phyloP scores from a whole-genome alignment of 1,284 basidiomycete genomes.

The Peniophora sp. region DNA sequence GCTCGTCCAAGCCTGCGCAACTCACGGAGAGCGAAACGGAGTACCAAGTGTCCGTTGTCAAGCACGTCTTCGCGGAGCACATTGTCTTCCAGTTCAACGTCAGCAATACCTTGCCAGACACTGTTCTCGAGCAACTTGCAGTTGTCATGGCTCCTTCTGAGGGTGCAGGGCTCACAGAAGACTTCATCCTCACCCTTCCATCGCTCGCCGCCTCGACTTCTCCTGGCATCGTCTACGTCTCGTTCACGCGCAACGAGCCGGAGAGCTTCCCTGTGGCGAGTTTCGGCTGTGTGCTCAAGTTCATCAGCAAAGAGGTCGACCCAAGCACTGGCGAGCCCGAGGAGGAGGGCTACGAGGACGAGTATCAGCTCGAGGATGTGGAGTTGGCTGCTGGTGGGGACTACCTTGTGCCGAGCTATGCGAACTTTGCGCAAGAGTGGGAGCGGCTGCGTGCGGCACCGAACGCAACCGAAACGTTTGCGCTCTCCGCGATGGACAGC shows the following conservation, averaged over 20 bases:
- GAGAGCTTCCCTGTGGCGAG: conserved; percentile 76
- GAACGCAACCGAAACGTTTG: conserved; percentile 88
- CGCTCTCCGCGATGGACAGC: conserved; percentile 87
- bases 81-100: conserved; percentile 99
- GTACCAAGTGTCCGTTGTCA: conserved; percentile 94
- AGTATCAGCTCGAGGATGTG: conserved; percentile 95
- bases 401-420: conserved; percentile 91
- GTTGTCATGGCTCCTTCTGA: conserved; percentile 82
- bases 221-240: conserved; percentile 85
- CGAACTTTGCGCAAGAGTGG: conserved; percentile 92
- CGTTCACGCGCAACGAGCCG: conserved; percentile 80
- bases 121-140: conserved; percentile 92
- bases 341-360: conserved; percentile 97
- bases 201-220: conserved; percentile 64
- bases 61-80: conserved; percentile 95
- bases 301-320: conserved; percentile 96
- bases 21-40: conserved; percentile 98
- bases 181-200: conserved; percentile 88
- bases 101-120: conserved; percentile 98
- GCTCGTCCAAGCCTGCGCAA: conserved; percentile 71
- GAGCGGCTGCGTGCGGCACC: conserved; percentile 77
- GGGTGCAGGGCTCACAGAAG: conserved; percentile 79
- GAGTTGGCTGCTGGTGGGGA: conserved; percentile 83
- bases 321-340: conserved; percentile 95
- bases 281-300: conserved; percentile 93